Base-by-base conservation (phyloP, 768 basidiomycete genomes). In the Lactarius indigo region DNA sequence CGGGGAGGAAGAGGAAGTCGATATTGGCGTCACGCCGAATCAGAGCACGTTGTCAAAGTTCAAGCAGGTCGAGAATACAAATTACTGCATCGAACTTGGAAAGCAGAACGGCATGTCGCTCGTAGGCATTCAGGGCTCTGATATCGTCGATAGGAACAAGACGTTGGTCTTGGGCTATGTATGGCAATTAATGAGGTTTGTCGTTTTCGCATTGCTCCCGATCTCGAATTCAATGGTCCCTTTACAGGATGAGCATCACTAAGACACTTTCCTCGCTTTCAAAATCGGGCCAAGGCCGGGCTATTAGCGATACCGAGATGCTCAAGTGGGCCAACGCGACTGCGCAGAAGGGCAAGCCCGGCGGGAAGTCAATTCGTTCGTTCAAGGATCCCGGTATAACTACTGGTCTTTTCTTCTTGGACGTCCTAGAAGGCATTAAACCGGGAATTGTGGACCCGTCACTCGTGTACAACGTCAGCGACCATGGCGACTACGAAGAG, bases 31-130 rank as follows among this genome's bases (percentile, higher is more conserved):
- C 47, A 90, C 88, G 12, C 90, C 90, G 4, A 92, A 89, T 75
- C 92, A 89, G 81, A 87, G 88, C 72, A 87, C 87, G 50, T 82
- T 99, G 23, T 96, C 96, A 47, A 84, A 94, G 61, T 99, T 98
- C 84, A 99, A 99, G 82, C 89, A 89, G 37, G 94, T 99, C 31
- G 97, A 99, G 79, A 98, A 99, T 78, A 97, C 94, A 54, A 99
- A 98, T 77, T 98, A 99, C 73, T 88, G 81, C 9, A 90, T 98
- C 52, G 97, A 98, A 55, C 87, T 99, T 18, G 96, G 87, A 3
- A 93, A 89, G 76, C 89, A 93, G 76, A 96, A 92, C 73, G 88
- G 90, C 55, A 92, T 99, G 92, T 93, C 92, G 75, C 80, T 99
- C 68, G 95, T 99, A 56, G 96, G 96, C 8, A 98, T 98, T 68